Conservation (phyloP, 768 basidiomycete species). For the Antrodiella citrinella region DNA sequence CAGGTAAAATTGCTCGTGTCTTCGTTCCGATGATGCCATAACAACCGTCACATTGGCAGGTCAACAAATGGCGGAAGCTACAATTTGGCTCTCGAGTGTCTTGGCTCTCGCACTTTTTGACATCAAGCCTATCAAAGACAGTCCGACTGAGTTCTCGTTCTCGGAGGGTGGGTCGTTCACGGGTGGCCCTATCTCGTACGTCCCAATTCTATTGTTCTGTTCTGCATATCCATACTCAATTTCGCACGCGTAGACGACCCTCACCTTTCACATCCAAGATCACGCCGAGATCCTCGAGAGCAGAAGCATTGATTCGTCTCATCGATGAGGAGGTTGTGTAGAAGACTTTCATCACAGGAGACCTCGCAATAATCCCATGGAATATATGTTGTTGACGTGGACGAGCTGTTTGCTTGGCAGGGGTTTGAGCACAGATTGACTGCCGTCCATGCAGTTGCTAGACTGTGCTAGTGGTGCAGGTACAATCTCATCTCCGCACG, state of each 20-base stretch:
- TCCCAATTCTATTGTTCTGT: neutral
- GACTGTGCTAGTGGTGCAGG: too few relatives aligned
- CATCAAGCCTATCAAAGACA: constrained; percentile 7
- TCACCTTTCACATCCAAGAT: constrained; percentile 13
- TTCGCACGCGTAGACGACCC: constrained; percentile 11
- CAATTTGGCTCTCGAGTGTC: constrained; percentile 21
- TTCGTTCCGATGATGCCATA: too few relatives aligned
- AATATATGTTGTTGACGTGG: too few relatives aligned
- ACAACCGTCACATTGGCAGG: constrained; percentile 1
- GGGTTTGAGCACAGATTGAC: too few relatives aligned
- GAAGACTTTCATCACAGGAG: too few relatives aligned
- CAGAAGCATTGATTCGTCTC: constrained; percentile 3
- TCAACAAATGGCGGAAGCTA: constrained; percentile 23
- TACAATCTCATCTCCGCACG: too few relatives aligned
- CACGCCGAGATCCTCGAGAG: constrained; percentile 5
- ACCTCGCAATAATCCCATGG: too few relatives aligned
- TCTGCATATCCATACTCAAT: neutral
- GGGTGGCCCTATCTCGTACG: neutral
- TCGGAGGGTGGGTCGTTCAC: neutral
- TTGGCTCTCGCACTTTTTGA: constrained; percentile 24
- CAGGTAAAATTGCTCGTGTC: too few relatives aligned
- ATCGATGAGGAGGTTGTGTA: too few relatives aligned
- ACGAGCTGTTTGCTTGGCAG: too few relatives aligned
- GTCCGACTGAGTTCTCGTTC: neutral
- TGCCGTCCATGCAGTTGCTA: too few relatives aligned